Evolutionary conservation across 768 basidiomycete genomes (phyloP).

Genomic region (Mycena capillaripes): DNA sequence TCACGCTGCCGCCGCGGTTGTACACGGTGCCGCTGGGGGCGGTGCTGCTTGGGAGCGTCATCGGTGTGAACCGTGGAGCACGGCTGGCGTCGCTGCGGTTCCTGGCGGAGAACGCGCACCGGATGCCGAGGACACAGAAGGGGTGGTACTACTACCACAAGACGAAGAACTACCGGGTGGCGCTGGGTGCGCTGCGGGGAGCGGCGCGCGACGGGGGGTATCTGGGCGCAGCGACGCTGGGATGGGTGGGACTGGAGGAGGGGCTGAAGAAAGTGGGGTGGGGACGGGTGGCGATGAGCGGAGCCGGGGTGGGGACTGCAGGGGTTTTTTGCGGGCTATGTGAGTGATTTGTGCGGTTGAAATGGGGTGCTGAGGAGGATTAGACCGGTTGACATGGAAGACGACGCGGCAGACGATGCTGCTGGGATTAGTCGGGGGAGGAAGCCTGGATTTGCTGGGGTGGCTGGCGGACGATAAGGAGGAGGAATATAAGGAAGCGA

Average conservation of each 20-base stretch:
- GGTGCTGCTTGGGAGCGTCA: slow-evolving; percentile 70
- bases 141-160: slow-evolving; percentile 98
- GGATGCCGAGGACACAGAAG: slow-evolving; percentile 85
- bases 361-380: slow-evolving; percentile 15
- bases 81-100: slow-evolving; percentile 82
- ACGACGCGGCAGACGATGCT: slow-evolving; percentile 60
- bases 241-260: slow-evolving; percentile 62
- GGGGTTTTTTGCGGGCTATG: slow-evolving; percentile 68
- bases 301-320: slow-evolving; percentile 77
- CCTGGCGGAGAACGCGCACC: slow-evolving; percentile 94
- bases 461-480: slow-evolving; percentile 34
- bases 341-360: slow-evolving; percentile 52
- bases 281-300: slow-evolving; percentile 61
- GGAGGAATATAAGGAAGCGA: neutral
- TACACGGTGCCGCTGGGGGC: slow-evolving; percentile 74
- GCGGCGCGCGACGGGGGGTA: slow-evolving; percentile 70
- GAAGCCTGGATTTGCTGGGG: slow-evolving; percentile 62
- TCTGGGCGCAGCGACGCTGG: slow-evolving; percentile 56
- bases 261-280: slow-evolving; percentile 53
- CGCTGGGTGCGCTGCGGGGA: slow-evolving; percentile 78
- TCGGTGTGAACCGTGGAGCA: slow-evolving; percentile 82
- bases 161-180: slow-evolving; percentile 92
- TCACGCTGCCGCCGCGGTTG: slow-evolving; percentile 69
- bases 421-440: slow-evolving; percentile 73
- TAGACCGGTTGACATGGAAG: slow-evolving; percentile 73